Evolutionary conservation across 1,284 basidiomycete species (phyloP).

Genomic region (Leccinum solheimii): DNA sequence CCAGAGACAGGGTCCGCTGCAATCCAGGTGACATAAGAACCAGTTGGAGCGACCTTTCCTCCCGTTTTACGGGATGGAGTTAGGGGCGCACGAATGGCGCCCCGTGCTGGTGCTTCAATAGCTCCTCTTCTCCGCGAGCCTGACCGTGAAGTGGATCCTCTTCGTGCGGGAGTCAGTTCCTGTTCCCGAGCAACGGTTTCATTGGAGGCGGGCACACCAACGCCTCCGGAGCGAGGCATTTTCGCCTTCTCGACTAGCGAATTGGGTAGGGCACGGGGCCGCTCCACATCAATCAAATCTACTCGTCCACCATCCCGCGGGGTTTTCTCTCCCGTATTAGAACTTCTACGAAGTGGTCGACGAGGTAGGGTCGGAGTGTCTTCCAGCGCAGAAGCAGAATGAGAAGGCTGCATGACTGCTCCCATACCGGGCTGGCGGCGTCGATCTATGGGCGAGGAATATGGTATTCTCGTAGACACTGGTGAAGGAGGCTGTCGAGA

Average conservation of each 20-base stretch:
- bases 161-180: constrained; percentile 19
- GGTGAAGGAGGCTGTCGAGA: constrained; percentile 34
- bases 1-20: constrained; percentile 24
- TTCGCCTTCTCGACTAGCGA: constrained; percentile 23
- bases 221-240: constrained; percentile 17
- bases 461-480: constrained; percentile 31
- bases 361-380: constrained; percentile 25
- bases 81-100: constrained; percentile 15
- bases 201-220: constrained; percentile 23
- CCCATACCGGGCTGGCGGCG: constrained; percentile 30
- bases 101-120: background rate
- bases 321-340: constrained; percentile 27
- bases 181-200: constrained; percentile 22
- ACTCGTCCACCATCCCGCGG: constrained; percentile 30
- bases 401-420: constrained; percentile 27
- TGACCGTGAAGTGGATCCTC: constrained; percentile 17
- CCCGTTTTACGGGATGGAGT: constrained; percentile 19
- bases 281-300: constrained; percentile 23
- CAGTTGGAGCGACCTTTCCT: constrained; percentile 27
- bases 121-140: constrained; percentile 24
- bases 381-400: constrained; percentile 30
- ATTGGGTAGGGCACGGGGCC: constrained; percentile 17
- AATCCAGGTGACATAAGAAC: constrained; percentile 28
- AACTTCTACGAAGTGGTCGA: constrained; percentile 30
- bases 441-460: constrained; percentile 30